A percentile compares a stretch with the other conserved stretches of the same genome.
Evolutionary conservation across 1,284 basidiomycete genomes (phyloP).

Genomic region (Apiotrichum sp.): DNA sequence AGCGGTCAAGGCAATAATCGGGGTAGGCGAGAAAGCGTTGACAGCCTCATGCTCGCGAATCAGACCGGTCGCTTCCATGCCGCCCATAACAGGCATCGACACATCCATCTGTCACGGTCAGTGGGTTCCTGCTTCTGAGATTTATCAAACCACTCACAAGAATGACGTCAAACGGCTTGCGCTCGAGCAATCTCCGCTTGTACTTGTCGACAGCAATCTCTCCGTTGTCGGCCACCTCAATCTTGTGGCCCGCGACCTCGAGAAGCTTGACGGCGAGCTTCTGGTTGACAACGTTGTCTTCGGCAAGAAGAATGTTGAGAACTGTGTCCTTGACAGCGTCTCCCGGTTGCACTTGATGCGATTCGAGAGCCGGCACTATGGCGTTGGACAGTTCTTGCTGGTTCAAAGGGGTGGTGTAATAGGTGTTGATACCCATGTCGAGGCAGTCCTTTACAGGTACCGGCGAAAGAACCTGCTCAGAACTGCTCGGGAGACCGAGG

Average conservation of each 20-base stretch:
- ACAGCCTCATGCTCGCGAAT: slow-evolving; percentile 67
- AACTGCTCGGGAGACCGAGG: slow-evolving; percentile 37
- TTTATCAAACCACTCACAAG: slow-evolving; percentile 58
- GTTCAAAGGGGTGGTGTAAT: slow-evolving; percentile 74
- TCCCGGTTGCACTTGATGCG: slow-evolving; percentile 77
- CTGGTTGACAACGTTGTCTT: slow-evolving; percentile 98
- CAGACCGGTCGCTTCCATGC: slow-evolving; percentile 50
- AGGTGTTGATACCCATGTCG: slow-evolving; percentile 46
- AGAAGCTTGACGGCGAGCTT: slow-evolving; percentile 87
- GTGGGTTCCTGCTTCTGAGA: neutral
- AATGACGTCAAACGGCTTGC: slow-evolving; percentile 75
- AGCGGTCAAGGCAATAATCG: slow-evolving; percentile 86
- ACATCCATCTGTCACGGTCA: slow-evolving; percentile 76
- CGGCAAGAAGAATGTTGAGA: slow-evolving; percentile 92
- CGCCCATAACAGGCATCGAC: slow-evolving; percentile 82
- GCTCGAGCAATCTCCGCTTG: slow-evolving; percentile 29
- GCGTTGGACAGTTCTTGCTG: slow-evolving; percentile 87
- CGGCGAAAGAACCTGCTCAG: slow-evolving; percentile 40
- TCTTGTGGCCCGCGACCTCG: slow-evolving; percentile 91
- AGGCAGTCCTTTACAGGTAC: slow-evolving; percentile 47
- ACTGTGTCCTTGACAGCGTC: slow-evolving; percentile 73
- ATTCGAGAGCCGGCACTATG: slow-evolving; percentile 88
- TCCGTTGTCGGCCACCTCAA: slow-evolving; percentile 97
- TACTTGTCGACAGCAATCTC: slow-evolving; percentile 52
- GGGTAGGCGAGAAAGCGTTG: slow-evolving; percentile 65